Percentiles rank a stretch among this genome's conserved stretches.
phyloP scores from a whole-genome alignment of 306 rosid genomes.

The Abrus precatorius region DNA sequence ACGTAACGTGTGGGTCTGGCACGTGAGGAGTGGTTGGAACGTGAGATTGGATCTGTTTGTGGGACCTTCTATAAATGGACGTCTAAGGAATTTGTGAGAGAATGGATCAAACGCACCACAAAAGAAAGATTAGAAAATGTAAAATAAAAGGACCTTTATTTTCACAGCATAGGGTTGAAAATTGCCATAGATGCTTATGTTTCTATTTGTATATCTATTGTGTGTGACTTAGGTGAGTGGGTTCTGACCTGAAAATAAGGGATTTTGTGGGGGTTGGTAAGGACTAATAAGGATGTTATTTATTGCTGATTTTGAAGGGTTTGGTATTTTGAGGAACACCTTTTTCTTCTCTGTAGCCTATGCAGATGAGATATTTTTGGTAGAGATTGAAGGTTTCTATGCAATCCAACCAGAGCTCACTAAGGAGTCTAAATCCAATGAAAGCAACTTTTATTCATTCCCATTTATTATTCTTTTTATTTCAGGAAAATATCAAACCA shows the following conservation, averaged over 20 bases:
- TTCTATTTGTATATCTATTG: neutral
- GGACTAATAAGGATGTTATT: neutral
- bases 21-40: conserved; percentile 32
- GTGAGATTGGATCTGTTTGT: neutral
- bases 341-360: neutral
- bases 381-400: neutral
- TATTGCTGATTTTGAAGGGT: conserved; percentile 1
- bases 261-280: conserved; percentile 37
- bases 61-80: conserved; percentile 4
- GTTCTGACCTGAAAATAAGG: neutral
- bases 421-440: neutral
- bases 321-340: conserved; percentile 6
- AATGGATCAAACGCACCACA: conserved; percentile 18
- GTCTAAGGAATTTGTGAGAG: conserved; percentile 7
- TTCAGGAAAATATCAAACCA: neutral
- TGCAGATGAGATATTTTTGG: neutral
- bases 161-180: neutral
- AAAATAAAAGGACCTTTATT: too few relatives aligned
- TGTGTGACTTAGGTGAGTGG: too few relatives aligned
- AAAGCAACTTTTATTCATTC: neutral
- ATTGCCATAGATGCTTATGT: neutral
- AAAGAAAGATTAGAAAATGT: conserved; percentile 29
- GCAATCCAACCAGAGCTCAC: neutral
- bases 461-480: neutral
- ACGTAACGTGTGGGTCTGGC: neutral